Conservation (phyloP, 345 rosid genomes). For the Jatropha curcas region DNA sequence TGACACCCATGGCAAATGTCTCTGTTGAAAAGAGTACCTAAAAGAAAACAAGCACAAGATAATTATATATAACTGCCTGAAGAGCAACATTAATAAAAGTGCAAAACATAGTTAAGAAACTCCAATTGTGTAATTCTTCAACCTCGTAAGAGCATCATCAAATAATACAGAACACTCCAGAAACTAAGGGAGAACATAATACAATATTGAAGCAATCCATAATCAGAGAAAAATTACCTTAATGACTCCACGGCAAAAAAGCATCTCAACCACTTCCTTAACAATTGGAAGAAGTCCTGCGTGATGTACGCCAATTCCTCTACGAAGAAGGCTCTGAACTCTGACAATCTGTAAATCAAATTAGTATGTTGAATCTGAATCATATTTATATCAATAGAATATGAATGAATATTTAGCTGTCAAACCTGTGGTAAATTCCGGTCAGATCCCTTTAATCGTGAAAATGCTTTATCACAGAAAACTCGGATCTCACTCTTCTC, state of each 20-base stretch:
- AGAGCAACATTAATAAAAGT: constrained; percentile 2
- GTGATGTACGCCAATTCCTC: constrained; percentile 98
- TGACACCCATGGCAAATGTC: constrained; percentile 99
- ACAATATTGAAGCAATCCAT: background rate
- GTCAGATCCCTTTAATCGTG: constrained; percentile 93
- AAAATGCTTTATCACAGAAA: constrained; percentile 95
- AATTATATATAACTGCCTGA: constrained; percentile 11
- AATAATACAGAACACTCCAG: background rate
- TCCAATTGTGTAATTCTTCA: background rate
- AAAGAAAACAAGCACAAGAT: constrained; percentile 28
- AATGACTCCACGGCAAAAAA: constrained; percentile 94
- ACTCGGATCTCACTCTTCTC: constrained; percentile 88
- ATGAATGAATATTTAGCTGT: background rate
- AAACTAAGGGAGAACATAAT: background rate
- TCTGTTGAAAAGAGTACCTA: constrained; percentile 96
- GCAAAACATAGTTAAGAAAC: background rate
- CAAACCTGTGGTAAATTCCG: constrained; percentile 93
- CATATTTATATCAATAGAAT: background rate
- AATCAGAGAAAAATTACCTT: constrained; percentile 57
- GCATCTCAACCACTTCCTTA: constrained; percentile 99
- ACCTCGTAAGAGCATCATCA: constrained; percentile 8
- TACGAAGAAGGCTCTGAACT: constrained; percentile 80
- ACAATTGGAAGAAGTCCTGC: constrained; percentile 99
- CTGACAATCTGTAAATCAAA: constrained; percentile 67
- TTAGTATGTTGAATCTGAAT: constrained; percentile 9